Percentiles rank a stretch among this genome's conserved stretches.
Conservation (phyloP, 106 monocot genomes). For the Triglochin maritima region DNA sequence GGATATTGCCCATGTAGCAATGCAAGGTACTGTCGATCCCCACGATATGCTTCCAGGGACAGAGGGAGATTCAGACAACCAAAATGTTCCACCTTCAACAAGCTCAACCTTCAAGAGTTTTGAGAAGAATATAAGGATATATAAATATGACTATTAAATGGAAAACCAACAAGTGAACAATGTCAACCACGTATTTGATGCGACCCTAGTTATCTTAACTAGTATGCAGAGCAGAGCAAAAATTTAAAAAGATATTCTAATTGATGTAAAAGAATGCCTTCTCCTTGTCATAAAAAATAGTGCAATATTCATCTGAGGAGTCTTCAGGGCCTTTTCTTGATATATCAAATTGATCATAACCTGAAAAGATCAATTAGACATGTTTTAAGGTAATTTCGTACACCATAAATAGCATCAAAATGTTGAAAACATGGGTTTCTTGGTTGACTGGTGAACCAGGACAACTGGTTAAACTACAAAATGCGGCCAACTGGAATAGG, state of each 20-base stretch:
- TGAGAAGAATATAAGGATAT: background rate
- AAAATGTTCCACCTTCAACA: constrained; percentile 94
- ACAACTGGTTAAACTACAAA: background rate
- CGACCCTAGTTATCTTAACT: no score
- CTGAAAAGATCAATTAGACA: constrained; percentile 13
- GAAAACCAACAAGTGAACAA: no score
- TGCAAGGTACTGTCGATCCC: constrained; percentile 79
- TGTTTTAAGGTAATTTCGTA: background rate
- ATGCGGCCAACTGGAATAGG: background rate
- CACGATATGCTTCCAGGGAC: constrained; percentile 93
- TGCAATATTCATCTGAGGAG: constrained; percentile 81
- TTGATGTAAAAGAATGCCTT: constrained; percentile 34
- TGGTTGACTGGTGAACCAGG: background rate
- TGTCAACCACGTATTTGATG: no score
- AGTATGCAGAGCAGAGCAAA: background rate
- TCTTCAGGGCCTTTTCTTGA: constrained; percentile 82
- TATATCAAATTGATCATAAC: constrained; percentile 81
- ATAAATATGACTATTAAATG: no score
- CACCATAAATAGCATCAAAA: background rate
- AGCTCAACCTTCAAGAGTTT: constrained; percentile 68
- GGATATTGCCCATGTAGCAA: constrained; percentile 99
- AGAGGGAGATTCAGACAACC: constrained; percentile 96
- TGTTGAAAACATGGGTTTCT: background rate
- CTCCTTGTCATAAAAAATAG: constrained; percentile 86
- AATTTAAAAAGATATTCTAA: background rate